phyloP scores from a whole-genome alignment of 2,329 filamentous ascomycete species.

The Apiospora koreana region DNA sequence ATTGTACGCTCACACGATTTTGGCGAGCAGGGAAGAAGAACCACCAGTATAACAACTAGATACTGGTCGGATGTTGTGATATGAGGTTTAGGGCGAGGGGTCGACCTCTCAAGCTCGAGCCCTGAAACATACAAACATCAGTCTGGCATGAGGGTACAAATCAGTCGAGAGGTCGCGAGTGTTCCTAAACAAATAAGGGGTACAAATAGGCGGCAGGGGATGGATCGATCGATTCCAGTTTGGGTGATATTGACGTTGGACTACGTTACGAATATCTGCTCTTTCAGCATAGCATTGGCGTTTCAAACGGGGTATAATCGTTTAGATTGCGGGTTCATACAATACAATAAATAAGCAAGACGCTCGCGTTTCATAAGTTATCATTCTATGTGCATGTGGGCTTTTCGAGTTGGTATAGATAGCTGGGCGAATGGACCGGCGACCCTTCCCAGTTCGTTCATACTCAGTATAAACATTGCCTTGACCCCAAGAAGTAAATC shows the following conservation, averaged over 20 bases:
- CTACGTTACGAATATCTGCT: not conserved
- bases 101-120: not conserved
- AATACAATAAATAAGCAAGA: not conserved
- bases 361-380: not conserved
- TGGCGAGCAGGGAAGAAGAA: not conserved
- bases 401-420: not conserved
- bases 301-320: constrained; percentile 20
- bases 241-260: not conserved
- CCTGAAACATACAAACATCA: not conserved
- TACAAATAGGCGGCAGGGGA: not conserved
- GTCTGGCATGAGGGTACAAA: not conserved
- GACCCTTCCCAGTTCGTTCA: not conserved
- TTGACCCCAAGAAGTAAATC: not conserved
- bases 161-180: not conserved
- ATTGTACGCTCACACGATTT: not conserved
- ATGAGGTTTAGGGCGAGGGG: not conserved
- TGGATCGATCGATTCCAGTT: not conserved
- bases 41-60: not conserved
- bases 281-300: constrained; percentile 37
- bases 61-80: not conserved
- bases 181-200: not conserved
- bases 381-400: not conserved
- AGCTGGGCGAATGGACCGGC: not conserved
- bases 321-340: constrained; percentile 6
- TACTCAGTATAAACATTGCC: not conserved